Percentiles rank a stretch among this genome's conserved stretches.
These are phyloP conservation scores for Daldinia eschscholtzii DNA, from an alignment of 2,329 filamentous ascomycete species.

Conservation along the genomic window DNA sequence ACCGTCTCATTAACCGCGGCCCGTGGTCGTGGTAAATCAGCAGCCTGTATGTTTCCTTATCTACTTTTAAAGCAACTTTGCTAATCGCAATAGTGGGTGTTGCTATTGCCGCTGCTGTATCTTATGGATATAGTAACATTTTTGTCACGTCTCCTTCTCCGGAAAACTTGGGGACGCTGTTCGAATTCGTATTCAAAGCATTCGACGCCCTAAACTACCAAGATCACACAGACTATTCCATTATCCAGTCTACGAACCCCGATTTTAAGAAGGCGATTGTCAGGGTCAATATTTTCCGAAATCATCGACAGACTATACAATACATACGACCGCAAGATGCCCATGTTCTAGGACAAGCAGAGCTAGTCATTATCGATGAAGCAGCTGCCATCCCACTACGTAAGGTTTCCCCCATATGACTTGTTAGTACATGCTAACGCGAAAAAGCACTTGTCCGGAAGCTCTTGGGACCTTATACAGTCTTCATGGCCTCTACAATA, in stretches of 20 bases:
- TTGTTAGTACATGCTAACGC: conserved; percentile 13
- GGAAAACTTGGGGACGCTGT: conserved; percentile 98
- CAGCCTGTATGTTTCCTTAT: conserved; percentile 63
- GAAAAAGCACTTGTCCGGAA: conserved; percentile 79
- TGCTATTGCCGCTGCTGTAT: conserved; percentile 91
- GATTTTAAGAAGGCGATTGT: conserved; percentile 99
- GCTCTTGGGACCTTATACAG: conserved; percentile 94
- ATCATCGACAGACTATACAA: conserved; percentile 97
- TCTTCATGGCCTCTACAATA: conserved; percentile 99
- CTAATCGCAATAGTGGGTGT: conserved; percentile 74
- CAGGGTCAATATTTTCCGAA: conserved; percentile 92
- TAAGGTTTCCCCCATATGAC: conserved; percentile 8
- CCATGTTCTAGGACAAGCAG: conserved; percentile 93
- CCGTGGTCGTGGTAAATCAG: conserved; percentile 96
- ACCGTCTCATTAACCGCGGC: conserved; percentile 95
- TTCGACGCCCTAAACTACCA: conserved; percentile 95
- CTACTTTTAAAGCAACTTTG: neutral
- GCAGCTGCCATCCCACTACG: conserved; percentile 93
- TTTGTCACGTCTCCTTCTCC: conserved; percentile 98
- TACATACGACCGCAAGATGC: conserved; percentile 98
- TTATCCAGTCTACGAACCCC: conserved; percentile 97
- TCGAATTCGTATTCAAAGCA: conserved; percentile 98
- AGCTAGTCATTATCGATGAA: conserved; percentile 96
- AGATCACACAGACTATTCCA: conserved; percentile 97
- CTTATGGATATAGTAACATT: conserved; percentile 98